Conservation (phyloP, 495 filamentous ascomycete genomes). For the Penicillium malachiteum region DNA sequence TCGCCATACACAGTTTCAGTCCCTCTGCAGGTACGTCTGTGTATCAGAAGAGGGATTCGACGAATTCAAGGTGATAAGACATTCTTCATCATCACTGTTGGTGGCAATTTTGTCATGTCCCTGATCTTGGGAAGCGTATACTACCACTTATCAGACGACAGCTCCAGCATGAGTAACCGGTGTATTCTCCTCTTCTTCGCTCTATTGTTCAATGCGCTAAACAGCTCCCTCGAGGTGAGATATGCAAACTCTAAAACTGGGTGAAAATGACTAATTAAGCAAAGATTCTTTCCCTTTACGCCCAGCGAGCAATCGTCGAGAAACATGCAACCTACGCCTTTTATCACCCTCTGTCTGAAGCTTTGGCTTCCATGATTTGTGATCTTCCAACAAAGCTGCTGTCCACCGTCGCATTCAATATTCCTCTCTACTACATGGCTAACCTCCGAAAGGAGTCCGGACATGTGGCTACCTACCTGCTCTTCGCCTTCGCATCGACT, state of each 20-base stretch:
- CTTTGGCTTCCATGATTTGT: slow-evolving; percentile 51
- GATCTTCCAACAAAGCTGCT: slow-evolving; percentile 54
- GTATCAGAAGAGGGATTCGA: slow-evolving; percentile 41
- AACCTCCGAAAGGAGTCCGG: neutral
- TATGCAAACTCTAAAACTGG: neutral
- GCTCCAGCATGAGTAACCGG: slow-evolving; percentile 67
- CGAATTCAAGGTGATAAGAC: slow-evolving; percentile 63
- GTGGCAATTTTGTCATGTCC: slow-evolving; percentile 69
- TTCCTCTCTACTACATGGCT: slow-evolving; percentile 53
- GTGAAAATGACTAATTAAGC: neutral
- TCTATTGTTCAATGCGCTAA: slow-evolving; percentile 78
- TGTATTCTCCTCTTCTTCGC: slow-evolving; percentile 83
- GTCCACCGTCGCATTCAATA: slow-evolving; percentile 44
- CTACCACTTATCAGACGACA: slow-evolving; percentile 64
- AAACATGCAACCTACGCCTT: slow-evolving; percentile 60
- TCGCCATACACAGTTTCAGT: slow-evolving; percentile 39
- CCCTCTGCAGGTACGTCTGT: slow-evolving; percentile 37
- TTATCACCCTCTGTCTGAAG: slow-evolving; percentile 58
- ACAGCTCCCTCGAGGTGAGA: slow-evolving; percentile 59
- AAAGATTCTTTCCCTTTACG: slow-evolving; percentile 51
- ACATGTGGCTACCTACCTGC: neutral
- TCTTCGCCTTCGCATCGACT: neutral
- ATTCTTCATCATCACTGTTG: slow-evolving; percentile 60
- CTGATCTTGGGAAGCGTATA: slow-evolving; percentile 79
- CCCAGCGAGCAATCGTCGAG: slow-evolving; percentile 57